Conservation (phyloP, 169 alveolate species). For the Perkinsus olseni region DNA sequence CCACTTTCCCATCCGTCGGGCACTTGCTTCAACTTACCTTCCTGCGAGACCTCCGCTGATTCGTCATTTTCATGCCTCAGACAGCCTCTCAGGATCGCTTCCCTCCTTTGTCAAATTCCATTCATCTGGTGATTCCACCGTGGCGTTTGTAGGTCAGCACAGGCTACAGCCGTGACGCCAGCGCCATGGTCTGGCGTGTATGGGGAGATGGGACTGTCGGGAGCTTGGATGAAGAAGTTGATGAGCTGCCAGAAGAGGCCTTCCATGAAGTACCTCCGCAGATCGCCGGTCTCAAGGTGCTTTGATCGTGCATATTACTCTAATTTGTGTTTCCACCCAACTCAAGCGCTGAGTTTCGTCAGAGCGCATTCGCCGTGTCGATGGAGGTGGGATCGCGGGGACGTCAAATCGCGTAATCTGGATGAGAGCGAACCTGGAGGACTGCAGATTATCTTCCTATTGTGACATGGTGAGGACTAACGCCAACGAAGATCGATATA, state of each 20-base stretch:
- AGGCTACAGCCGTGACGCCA: background rate
- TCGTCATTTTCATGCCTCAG: too few relatives aligned
- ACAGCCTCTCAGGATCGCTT: too few relatives aligned
- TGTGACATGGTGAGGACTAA: background rate
- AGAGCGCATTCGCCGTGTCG: background rate
- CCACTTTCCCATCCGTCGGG: too few relatives aligned
- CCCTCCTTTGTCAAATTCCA: too few relatives aligned
- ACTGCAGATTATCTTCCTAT: background rate
- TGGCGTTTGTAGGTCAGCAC: background rate
- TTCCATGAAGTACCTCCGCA: background rate
- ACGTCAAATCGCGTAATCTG: too few relatives aligned
- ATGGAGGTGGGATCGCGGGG: too few relatives aligned
- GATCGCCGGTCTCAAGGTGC: background rate
- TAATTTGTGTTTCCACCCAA: background rate
- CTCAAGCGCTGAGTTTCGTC: background rate
- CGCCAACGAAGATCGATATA: conserved; percentile 50
- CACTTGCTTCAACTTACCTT: too few relatives aligned
- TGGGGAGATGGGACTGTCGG: background rate
- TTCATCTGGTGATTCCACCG: too few relatives aligned
- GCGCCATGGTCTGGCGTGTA: background rate
- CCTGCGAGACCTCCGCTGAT: too few relatives aligned
- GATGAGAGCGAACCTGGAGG: too few relatives aligned
- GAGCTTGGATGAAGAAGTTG: background rate
- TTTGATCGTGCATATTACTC: background rate
- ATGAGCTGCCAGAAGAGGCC: background rate